Evolutionary conservation across 2,329 filamentous ascomycete genomes (phyloP).

Genomic region (Aspergillus hiratsukae): DNA sequence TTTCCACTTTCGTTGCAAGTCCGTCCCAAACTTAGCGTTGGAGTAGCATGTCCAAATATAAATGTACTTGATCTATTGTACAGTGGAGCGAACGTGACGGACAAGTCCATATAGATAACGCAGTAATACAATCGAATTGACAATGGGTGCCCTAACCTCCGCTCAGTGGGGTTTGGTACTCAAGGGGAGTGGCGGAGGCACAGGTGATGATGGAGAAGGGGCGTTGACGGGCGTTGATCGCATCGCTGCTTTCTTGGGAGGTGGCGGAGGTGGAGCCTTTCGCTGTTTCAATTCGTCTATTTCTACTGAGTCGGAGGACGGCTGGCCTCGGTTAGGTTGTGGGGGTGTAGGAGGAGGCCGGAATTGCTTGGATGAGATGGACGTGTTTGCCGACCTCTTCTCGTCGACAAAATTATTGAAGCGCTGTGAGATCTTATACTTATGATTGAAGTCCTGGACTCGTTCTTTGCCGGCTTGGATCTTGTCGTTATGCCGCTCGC

Average conservation of each 20-base stretch:
- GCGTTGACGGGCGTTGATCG: slow-evolving; percentile 33
- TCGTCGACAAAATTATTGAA: slow-evolving; percentile 47
- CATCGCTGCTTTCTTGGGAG: slow-evolving; percentile 51
- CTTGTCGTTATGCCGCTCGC: slow-evolving; percentile 66
- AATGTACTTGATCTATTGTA: neutral
- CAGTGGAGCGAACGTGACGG: neutral
- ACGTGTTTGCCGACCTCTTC: slow-evolving; percentile 26
- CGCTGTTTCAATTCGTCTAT: slow-evolving; percentile 30
- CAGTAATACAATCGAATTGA: neutral
- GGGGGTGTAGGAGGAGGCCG: slow-evolving; percentile 18
- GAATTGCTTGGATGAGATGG: slow-evolving; percentile 9
- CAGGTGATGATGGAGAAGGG: slow-evolving; percentile 21
- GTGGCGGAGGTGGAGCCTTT: slow-evolving; percentile 56
- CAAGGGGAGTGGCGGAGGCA: slow-evolving; percentile 54
- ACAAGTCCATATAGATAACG: neutral
- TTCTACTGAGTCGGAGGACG: slow-evolving; percentile 24
- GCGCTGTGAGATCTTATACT: slow-evolving; percentile 42
- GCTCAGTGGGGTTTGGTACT: slow-evolving; percentile 51
- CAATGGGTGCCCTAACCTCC: slow-evolving; percentile 13
- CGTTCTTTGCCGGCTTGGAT: slow-evolving; percentile 57
- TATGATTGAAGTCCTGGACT: slow-evolving; percentile 43
- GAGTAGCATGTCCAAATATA: neutral
- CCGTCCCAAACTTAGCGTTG: neutral
- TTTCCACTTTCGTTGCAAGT: neutral
- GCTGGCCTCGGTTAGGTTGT: slow-evolving; percentile 21